phyloP scores from a whole-genome alignment of 306 rosid genomes.

The Medicago ruthenica region DNA sequence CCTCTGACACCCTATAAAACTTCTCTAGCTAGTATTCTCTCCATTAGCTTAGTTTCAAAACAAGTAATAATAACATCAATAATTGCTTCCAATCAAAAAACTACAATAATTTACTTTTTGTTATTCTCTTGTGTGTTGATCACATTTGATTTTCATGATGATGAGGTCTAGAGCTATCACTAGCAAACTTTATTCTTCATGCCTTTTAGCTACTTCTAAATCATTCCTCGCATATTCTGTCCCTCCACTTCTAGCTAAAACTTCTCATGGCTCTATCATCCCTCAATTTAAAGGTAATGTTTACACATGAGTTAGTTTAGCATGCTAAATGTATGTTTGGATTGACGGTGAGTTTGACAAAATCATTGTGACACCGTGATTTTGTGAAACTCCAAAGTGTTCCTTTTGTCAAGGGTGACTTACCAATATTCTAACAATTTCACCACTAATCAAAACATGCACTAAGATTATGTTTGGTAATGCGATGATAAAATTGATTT shows the following conservation, averaged over 20 bases:
- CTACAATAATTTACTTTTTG: not conserved
- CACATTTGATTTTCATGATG: conserved; percentile 47
- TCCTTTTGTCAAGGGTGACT: no score
- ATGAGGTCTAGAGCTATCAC: conserved; percentile 48
- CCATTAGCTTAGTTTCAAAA: not conserved
- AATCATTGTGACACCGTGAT: no score
- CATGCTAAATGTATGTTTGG: not conserved
- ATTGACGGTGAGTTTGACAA: no score
- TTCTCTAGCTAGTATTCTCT: conserved; percentile 30
- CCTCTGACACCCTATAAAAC: conserved; percentile 7
- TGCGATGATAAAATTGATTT: no score
- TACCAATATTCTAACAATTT: no score
- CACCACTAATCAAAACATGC: no score
- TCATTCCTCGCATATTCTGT: conserved; percentile 30
- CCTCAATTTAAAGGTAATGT: conserved; percentile 41
- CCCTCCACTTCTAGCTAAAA: conserved; percentile 34
- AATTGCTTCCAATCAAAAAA: conserved; percentile 5
- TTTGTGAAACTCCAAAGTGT: no score
- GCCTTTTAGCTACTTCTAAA: conserved; percentile 43
- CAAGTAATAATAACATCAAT: conserved; percentile 4
- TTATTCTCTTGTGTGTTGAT: conserved; percentile 23
- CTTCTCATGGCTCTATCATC: conserved; percentile 20
- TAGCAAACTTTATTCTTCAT: conserved; percentile 31
- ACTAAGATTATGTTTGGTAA: no score
- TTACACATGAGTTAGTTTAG: not conserved